Evolutionary conservation across 1,139 yeast genomes (phyloP).

Genomic region (Keqinozyma sinolaborantium): DNA sequence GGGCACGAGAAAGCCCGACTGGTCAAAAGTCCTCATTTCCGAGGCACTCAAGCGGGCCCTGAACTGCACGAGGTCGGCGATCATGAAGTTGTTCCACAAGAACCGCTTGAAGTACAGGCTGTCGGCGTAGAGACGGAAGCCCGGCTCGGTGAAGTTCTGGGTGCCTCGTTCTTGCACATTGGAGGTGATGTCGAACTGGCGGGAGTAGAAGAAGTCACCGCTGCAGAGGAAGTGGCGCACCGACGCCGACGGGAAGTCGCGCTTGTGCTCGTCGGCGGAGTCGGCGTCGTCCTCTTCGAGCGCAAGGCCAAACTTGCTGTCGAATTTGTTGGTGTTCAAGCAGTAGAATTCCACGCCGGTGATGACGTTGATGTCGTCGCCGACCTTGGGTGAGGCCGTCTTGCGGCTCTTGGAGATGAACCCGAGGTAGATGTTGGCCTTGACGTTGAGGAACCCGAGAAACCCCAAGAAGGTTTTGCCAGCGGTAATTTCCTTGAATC

Average conservation of each 20-base stretch:
- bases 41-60: slow-evolving; percentile 49
- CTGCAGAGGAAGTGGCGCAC: slow-evolving; percentile 53
- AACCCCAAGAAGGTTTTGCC: slow-evolving; percentile 47
- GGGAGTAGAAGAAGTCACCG: slow-evolving; percentile 66
- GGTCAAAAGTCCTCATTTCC: slow-evolving; percentile 52
- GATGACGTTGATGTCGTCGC: slow-evolving; percentile 50
- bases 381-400: slow-evolving; percentile 57
- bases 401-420: slow-evolving; percentile 53
- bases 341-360: slow-evolving; percentile 62
- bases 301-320: slow-evolving; percentile 19
- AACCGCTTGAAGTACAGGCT: slow-evolving; percentile 51
- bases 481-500: slow-evolving; percentile 41
- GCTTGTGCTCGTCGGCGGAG: slow-evolving; percentile 7
- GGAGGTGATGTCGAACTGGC: slow-evolving; percentile 62
- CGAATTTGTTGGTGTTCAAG: slow-evolving; percentile 54
- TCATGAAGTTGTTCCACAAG: slow-evolving; percentile 65
- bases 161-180: slow-evolving; percentile 55
- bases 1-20: slow-evolving; percentile 54
- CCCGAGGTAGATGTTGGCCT: slow-evolving; percentile 53
- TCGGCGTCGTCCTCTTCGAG: slow-evolving; percentile 6
- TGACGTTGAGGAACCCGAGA: slow-evolving; percentile 56
- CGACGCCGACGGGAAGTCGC: slow-evolving; percentile 58
- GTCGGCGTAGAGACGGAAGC: slow-evolving; percentile 34
- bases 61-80: slow-evolving; percentile 55
- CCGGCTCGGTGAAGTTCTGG: slow-evolving; percentile 12